A percentile compares a stretch with the other conserved stretches of the same genome.
phyloP scores from a whole-genome alignment of 148 eudicot species.

The Heliamphora exappendiculata region DNA sequence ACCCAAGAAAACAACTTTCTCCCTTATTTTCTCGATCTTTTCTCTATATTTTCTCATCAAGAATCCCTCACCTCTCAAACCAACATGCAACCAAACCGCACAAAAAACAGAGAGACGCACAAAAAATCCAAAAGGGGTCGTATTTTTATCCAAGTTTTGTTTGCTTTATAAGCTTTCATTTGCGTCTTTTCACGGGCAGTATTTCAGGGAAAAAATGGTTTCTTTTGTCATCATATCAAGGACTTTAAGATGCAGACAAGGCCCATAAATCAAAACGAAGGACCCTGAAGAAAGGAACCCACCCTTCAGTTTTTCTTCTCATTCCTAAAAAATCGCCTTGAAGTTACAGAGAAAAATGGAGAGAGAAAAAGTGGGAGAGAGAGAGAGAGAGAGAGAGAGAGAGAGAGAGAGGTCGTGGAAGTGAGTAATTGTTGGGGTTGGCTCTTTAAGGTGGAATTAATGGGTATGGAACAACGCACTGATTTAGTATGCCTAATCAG shows the following conservation, averaged over 20 bases:
- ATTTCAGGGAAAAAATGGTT: conserved; percentile 21
- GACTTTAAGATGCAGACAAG: conserved; percentile 20
- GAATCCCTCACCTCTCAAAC: conserved; percentile 6
- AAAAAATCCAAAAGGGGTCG: neutral
- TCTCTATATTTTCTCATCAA: neutral
- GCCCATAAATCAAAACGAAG: conserved; percentile 24
- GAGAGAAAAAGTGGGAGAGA: neutral
- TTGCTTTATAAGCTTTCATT: conserved; percentile 3
- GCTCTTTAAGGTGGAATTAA: too few relatives aligned
- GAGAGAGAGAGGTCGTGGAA: neutral
- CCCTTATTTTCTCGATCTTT: conserved; percentile 14
- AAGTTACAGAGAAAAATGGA: neutral
- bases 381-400: neutral
- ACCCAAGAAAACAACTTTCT: conserved; percentile 10
- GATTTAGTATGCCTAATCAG: too few relatives aligned
- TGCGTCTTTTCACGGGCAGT: neutral
- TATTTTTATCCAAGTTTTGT: neutral
- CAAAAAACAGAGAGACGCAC: conserved; percentile 14
- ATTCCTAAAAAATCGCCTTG: conserved; percentile 8
- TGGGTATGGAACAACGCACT: too few relatives aligned
- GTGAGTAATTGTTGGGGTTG: neutral
- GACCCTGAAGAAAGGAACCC: conserved; percentile 8
- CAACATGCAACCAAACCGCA: conserved; percentile 6
- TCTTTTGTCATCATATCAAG: conserved; percentile 10
- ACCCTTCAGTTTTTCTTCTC: neutral